Evolutionary conservation across 805 yeast genomes (phyloP).

Genomic region (Maudiozyma barnettii): DNA sequence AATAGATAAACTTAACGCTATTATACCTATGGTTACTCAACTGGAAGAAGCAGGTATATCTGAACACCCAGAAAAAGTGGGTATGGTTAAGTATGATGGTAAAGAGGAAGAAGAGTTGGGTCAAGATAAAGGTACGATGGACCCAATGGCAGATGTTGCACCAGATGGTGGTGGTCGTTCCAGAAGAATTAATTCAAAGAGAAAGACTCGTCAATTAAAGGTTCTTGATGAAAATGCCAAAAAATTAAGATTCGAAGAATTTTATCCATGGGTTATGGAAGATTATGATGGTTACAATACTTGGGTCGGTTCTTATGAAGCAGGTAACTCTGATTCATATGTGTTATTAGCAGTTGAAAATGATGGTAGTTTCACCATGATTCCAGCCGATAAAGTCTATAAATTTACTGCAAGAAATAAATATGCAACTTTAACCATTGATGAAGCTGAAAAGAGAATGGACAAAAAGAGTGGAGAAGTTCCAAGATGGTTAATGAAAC

Average conservation of each 20-base stretch:
- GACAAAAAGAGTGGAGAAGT: constrained; percentile 59
- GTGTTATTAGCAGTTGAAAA: constrained; percentile 78
- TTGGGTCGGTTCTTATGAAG: constrained; percentile 94
- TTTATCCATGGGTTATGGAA: constrained; percentile 96
- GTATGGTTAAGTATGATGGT: constrained; percentile 34
- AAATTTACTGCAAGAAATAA: constrained; percentile 87
- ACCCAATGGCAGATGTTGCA: constrained; percentile 58
- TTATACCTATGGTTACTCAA: constrained; percentile 18
- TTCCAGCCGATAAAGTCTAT: constrained; percentile 92
- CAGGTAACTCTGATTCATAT: constrained; percentile 73
- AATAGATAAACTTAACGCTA: constrained; percentile 1
- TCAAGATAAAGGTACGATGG: constrained; percentile 28
- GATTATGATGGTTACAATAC: constrained; percentile 92
- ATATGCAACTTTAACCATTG: constrained; percentile 86
- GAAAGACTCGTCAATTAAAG: constrained; percentile 77
- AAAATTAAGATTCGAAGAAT: constrained; percentile 85
- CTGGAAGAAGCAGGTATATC: constrained; percentile 32
- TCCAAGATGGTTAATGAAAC: constrained; percentile 94
- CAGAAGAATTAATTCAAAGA: constrained; percentile 50
- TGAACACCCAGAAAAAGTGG: constrained; percentile 32
- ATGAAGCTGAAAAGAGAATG: constrained; percentile 95
- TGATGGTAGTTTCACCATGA: constrained; percentile 76
- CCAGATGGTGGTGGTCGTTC: constrained; percentile 85
- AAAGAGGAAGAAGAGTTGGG: constrained; percentile 35
- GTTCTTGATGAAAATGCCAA: constrained; percentile 76